Evolutionary conservation across 345 rosid species (phyloP).

Genomic region (Capsella bursapastoris): DNA sequence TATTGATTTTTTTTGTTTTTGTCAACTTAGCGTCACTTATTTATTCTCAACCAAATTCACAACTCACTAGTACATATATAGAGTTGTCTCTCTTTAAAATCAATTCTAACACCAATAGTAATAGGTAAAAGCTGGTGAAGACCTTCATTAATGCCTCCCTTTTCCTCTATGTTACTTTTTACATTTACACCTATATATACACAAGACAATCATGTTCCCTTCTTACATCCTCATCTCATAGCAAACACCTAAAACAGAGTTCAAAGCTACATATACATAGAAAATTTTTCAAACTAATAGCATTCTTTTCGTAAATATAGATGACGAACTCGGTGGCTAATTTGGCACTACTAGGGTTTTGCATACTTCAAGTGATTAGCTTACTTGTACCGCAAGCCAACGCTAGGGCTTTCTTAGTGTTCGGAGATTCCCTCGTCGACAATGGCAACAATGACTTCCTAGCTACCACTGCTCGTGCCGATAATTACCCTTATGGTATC

Average conservation of each 20-base stretch:
- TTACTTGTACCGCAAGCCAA: conserved; percentile 45
- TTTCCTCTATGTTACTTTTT: conserved; percentile 21
- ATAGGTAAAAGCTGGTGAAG: conserved; percentile 38
- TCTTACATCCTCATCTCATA: conserved; percentile 29
- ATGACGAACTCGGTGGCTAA: conserved; percentile 26
- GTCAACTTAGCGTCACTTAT: conserved; percentile 20
- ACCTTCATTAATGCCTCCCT: conserved; percentile 36
- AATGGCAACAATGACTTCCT: conserved; percentile 80
- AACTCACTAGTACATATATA: conserved; percentile 32
- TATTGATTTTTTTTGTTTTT: not conserved
- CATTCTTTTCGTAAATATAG: not conserved
- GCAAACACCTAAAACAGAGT: conserved; percentile 31
- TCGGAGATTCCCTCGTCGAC: conserved; percentile 80
- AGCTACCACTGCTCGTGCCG: conserved; percentile 81
- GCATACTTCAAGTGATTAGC: conserved; percentile 26
- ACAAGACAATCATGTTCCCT: conserved; percentile 11
- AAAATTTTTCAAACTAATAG: not conserved
- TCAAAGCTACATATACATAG: conserved; percentile 1
- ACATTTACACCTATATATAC: conserved; percentile 34
- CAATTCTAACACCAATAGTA: conserved; percentile 28
- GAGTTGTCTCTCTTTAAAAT: conserved; percentile 12
- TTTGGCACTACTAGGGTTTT: conserved; percentile 31
- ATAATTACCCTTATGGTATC: conserved; percentile 78
- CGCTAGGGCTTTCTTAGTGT: conserved; percentile 62
- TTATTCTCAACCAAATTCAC: conserved; percentile 37